phyloP scores from a whole-genome alignment of 129 eudicot genomes.

The Flaveria brownii region DNA sequence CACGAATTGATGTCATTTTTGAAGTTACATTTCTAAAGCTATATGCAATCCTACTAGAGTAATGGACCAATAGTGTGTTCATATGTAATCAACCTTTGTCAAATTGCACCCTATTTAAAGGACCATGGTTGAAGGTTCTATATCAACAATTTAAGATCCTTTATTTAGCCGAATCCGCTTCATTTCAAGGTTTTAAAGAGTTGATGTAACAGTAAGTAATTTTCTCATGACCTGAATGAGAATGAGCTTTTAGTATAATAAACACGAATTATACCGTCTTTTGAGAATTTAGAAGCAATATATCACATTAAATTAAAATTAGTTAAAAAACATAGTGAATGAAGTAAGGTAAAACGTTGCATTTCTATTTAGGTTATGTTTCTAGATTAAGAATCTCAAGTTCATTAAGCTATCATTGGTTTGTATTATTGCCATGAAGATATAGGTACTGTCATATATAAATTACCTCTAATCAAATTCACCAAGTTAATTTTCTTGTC shows the following conservation, averaged over 20 bases:
- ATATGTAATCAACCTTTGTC: not conserved
- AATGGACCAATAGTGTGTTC: not conserved
- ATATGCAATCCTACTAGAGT: not conserved
- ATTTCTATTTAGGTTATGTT: not conserved
- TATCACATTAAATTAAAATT: too few relatives aligned
- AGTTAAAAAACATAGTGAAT: too few relatives aligned
- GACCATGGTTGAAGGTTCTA: not conserved
- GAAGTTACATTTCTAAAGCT: not conserved
- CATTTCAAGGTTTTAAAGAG: not conserved
- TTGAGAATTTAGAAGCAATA: not conserved
- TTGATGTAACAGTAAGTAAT: not conserved
- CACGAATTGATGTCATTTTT: not conserved
- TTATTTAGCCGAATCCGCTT: not conserved
- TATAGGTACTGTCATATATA: not conserved
- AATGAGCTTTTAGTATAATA: not conserved
- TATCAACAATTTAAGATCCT: not conserved
- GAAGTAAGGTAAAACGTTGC: not conserved
- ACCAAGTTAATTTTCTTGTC: not conserved
- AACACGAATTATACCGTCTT: not conserved
- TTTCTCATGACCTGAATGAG: not conserved
- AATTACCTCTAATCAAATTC: slow-evolving; percentile 1
- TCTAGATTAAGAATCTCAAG: not conserved
- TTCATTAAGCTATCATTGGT: not conserved
- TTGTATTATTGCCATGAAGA: not conserved
- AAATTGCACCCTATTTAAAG: not conserved